Conservation (phyloP, 768 basidiomycete genomes). For the Phallus indusiatus region DNA sequence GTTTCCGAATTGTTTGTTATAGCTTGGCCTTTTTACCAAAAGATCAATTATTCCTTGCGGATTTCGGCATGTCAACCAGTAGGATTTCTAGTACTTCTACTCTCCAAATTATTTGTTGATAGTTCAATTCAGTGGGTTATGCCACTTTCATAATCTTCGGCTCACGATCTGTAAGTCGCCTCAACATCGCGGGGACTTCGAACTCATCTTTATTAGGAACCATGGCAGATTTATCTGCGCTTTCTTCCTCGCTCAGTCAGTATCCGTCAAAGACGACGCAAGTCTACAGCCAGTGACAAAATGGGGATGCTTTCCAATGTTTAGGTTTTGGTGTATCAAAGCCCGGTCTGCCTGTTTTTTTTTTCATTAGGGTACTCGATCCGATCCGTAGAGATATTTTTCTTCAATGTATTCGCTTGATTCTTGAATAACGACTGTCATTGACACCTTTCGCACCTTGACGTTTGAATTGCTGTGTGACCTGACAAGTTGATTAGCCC, state of each 20-base stretch:
- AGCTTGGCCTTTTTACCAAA: conserved; percentile 39
- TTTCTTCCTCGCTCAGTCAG: background rate
- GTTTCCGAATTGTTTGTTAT: background rate
- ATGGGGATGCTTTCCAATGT: conserved; percentile 1
- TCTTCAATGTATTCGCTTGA: too few relatives aligned
- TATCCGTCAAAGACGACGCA: conserved; percentile 9
- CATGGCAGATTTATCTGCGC: conserved; percentile 14
- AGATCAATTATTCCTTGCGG: conserved; percentile 33
- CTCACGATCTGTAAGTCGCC: conserved; percentile 36
- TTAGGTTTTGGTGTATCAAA: background rate
- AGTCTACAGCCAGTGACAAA: background rate
- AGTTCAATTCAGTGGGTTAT: conserved; percentile 29
- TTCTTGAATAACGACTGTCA: too few relatives aligned
- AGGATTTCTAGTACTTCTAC: conserved; percentile 8
- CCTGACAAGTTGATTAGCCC: too few relatives aligned
- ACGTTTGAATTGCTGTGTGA: too few relatives aligned
- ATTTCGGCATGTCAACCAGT: conserved; percentile 39
- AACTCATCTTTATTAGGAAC: background rate
- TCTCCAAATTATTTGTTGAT: background rate
- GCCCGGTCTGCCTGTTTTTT: background rate
- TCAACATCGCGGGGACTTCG: conserved; percentile 24
- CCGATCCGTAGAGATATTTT: too few relatives aligned
- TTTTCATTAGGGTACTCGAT: background rate
- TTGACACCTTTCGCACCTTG: too few relatives aligned
- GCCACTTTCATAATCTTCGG: conserved; percentile 38